Evolutionary conservation across 2,329 filamentous ascomycete genomes (phyloP).

Genomic region (Pseudonectria buxi): DNA sequence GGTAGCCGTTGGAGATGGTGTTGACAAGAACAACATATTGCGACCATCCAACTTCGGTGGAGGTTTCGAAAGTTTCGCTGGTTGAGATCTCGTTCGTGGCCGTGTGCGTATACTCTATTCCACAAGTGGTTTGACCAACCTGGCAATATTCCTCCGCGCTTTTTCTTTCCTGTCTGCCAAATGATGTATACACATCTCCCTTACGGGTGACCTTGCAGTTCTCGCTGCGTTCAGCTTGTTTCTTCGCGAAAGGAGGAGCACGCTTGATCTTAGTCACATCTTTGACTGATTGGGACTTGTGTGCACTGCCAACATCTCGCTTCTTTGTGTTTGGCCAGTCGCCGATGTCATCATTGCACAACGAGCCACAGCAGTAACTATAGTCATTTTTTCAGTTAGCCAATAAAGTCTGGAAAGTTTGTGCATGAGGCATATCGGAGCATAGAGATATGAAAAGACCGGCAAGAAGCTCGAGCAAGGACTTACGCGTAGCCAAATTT

Average conservation of each 20-base stretch:
- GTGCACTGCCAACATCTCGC: neutral
- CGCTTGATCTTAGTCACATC: slow-evolving; percentile 2
- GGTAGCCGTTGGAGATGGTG: slow-evolving; percentile 2
- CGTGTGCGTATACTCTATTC: slow-evolving; percentile 3
- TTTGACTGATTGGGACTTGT: neutral
- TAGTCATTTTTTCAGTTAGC: too few species aligned
- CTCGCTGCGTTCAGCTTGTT: neutral
- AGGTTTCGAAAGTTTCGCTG: neutral
- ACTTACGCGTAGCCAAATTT: slow-evolving; percentile 1
- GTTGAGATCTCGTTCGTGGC: slow-evolving; percentile 2
- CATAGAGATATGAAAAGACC: too few species aligned
- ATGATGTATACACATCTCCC: slow-evolving; percentile 4
- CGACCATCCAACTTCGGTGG: slow-evolving; percentile 5
- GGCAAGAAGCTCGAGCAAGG: too few species aligned
- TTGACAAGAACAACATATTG: slow-evolving; percentile 5
- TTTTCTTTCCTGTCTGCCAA: neutral
- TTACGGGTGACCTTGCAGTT: slow-evolving; percentile 8
- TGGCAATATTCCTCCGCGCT: neutral
- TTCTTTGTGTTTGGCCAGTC: neutral
- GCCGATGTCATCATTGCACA: slow-evolving; percentile 1
- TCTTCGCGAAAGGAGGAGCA: slow-evolving; percentile 2
- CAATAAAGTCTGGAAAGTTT: too few species aligned
- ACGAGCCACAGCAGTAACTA: neutral
- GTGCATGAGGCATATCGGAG: too few species aligned
- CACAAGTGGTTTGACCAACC: slow-evolving; percentile 3